These are phyloP conservation scores for Vaccinium corymbosum DNA, from an alignment of 148 eudicot species.

Conservation along the genomic window DNA sequence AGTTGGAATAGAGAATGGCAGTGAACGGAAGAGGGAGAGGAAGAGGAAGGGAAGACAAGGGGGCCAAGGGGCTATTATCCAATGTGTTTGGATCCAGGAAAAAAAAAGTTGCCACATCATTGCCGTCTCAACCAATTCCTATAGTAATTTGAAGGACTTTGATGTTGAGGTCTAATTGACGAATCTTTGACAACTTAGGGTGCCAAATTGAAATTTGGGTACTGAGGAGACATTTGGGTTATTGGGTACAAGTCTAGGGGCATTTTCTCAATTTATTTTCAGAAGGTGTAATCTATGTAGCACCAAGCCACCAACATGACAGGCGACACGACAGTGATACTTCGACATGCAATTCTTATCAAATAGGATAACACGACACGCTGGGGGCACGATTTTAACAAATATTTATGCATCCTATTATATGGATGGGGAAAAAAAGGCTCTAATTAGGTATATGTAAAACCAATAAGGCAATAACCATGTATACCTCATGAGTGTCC, in stretches of 20 bases:
- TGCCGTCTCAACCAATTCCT: neutral
- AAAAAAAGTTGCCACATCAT: neutral
- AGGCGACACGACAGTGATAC: neutral
- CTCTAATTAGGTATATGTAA: neutral
- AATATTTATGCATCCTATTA: neutral
- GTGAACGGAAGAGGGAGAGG: neutral
- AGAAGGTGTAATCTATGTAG: neutral
- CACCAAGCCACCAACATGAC: neutral
- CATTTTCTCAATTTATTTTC: neutral
- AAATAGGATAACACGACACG: neutral
- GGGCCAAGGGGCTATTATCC: neutral
- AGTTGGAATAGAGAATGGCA: neutral
- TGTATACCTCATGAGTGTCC: neutral
- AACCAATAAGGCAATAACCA: neutral
- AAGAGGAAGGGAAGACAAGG: neutral
- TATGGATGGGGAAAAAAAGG: neutral
- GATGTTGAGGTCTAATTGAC: neutral
- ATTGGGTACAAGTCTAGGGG: neutral
- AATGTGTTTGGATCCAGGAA: neutral
- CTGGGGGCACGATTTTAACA: neutral
- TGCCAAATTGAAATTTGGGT: neutral
- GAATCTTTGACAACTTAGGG: neutral
- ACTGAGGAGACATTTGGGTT: neutral
- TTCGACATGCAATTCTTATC: neutral
- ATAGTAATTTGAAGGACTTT: neutral